Conservation (phyloP, 2,329 filamentous ascomycete species). For the Chaetomium globosum region DNA sequence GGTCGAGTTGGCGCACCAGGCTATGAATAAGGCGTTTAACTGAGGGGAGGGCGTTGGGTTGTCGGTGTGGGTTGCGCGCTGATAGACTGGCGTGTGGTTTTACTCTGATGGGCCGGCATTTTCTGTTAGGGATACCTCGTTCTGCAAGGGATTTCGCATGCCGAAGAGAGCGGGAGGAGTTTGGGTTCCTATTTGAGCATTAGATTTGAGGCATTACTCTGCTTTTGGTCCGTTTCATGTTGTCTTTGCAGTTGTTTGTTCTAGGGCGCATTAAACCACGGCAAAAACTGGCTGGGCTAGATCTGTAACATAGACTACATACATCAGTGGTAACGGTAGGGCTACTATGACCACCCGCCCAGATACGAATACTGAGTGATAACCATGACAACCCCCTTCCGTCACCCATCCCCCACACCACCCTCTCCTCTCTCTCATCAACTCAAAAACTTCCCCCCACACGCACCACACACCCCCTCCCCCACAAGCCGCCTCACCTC, state of each 20-base stretch:
- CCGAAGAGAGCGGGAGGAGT: conserved; percentile 23
- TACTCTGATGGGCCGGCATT: conserved; percentile 1
- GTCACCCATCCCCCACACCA: background rate
- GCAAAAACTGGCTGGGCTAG: background rate
- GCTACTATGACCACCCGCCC: background rate
- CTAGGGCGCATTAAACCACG: background rate
- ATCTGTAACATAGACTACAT: background rate
- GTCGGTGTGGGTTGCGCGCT: background rate
- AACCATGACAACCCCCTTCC: background rate
- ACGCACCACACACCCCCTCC: conserved; percentile 41
- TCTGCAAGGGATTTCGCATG: conserved; percentile 13
- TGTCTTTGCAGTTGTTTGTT: background rate
- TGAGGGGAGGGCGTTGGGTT: conserved; percentile 10
- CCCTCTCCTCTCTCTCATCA: conserved; percentile 22
- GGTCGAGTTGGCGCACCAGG: conserved; percentile 80
- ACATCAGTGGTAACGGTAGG: background rate
- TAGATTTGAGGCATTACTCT: conserved; percentile 16
- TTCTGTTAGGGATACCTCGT: conserved; percentile 20
- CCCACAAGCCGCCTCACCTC: conserved; percentile 31
- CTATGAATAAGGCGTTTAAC: conserved; percentile 73
- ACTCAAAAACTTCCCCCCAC: conserved; percentile 45
- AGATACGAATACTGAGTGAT: background rate
- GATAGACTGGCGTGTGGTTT: conserved; percentile 9
- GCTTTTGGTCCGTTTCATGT: background rate
- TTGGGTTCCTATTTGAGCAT: conserved; percentile 12